Evolutionary conservation across 768 basidiomycete genomes (phyloP).

Genomic region (Tricholoma sp.): DNA sequence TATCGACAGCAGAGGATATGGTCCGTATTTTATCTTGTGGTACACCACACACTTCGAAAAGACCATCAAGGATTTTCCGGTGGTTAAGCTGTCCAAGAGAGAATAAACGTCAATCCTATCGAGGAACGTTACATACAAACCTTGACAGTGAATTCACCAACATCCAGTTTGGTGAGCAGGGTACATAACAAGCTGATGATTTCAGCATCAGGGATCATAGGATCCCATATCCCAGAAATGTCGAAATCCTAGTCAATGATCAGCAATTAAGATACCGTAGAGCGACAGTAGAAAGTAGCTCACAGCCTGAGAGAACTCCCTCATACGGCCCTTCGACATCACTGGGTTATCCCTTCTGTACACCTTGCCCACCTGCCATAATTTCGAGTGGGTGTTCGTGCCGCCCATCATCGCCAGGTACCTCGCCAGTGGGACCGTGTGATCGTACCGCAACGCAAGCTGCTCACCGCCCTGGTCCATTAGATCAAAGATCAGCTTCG

Average conservation of each 20-base stretch:
- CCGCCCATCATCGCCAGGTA: conserved; percentile 95
- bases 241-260: conserved; percentile 75
- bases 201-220: conserved; percentile 98
- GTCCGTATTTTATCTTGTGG: conserved; percentile 82
- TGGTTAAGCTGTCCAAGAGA: conserved; percentile 71
- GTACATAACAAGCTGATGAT: conserved; percentile 79
- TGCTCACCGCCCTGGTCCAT: conserved; percentile 98
- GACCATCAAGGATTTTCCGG: conserved; percentile 94
- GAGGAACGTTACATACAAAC: conserved; percentile 27
- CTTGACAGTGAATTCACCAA: conserved; percentile 95
- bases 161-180: conserved; percentile 74
- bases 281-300: conserved; percentile 14
- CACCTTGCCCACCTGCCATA: conserved; percentile 99
- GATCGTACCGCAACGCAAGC: conserved; percentile 90
- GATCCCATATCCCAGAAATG: conserved; percentile 86
- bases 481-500: conserved; percentile 95
- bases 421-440: conserved; percentile 94
- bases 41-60: conserved; percentile 96
- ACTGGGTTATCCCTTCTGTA: conserved; percentile 95
- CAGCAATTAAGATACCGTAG: not conserved
- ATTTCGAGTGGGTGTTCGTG: conserved; percentile 66
- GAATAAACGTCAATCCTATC: not conserved
- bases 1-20: conserved; percentile 97
- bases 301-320: conserved; percentile 97
- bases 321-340: conserved; percentile 97